Evolutionary conservation across 2,329 filamentous ascomycete genomes (phyloP).

Genomic region (Cyclaneusma minus): DNA sequence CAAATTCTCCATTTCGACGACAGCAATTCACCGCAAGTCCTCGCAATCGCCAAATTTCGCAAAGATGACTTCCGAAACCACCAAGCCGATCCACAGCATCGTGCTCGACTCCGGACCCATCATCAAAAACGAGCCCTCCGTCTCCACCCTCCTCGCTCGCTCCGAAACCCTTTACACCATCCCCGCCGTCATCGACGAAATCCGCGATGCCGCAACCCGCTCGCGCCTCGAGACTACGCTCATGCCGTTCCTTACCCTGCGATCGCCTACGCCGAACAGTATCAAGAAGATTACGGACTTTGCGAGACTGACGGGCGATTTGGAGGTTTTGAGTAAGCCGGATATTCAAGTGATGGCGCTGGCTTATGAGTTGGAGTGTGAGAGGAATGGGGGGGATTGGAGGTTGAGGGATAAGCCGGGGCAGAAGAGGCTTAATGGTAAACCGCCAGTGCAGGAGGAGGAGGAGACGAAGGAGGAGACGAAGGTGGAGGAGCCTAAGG

Average conservation of each 20-base stretch:
- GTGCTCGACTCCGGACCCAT: conserved; percentile 85
- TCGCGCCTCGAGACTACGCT: conserved; percentile 71
- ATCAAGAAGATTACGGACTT: conserved; percentile 71
- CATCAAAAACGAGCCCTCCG: conserved; percentile 79
- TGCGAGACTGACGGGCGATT: conserved; percentile 76
- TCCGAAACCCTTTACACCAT: conserved; percentile 70
- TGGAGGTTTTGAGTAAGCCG: conserved; percentile 71
- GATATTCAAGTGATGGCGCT: conserved; percentile 84
- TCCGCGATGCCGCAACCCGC: conserved; percentile 69
- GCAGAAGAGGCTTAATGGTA: conserved; percentile 64
- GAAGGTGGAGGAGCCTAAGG: conserved; percentile 10
- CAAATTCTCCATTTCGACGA: too few relatives aligned
- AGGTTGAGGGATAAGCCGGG: conserved; percentile 62
- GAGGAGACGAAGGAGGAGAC: conserved; percentile 10
- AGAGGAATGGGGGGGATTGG: conserved; percentile 82
- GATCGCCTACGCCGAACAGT: conserved; percentile 60
- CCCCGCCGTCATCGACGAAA: conserved; percentile 74
- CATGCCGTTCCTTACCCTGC: conserved; percentile 67
- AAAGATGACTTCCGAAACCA: conserved; percentile 13
- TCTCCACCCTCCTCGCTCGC: conserved; percentile 66
- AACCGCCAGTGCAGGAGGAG: conserved; percentile 23
- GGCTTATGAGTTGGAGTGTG: conserved; percentile 87
- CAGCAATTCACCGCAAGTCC: too few relatives aligned
- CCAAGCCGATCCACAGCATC: conserved; percentile 65
- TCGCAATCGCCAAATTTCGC: too few relatives aligned